Evolutionary conservation across 148 eudicot genomes (phyloP).

Genomic region (Linanthus parryae): DNA sequence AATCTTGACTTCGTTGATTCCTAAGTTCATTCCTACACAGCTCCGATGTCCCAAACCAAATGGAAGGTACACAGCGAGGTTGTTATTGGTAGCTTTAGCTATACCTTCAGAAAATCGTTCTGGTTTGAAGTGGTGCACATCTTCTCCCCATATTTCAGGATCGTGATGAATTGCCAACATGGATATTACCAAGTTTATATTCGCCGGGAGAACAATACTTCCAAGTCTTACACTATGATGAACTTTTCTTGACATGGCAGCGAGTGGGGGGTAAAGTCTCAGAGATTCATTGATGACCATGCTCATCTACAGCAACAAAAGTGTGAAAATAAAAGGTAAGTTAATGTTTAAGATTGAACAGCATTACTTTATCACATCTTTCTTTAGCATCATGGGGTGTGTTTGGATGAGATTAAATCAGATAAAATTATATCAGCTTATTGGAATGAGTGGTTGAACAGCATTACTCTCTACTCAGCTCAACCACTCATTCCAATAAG

Average conservation of each 20-base stretch:
- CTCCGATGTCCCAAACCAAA: conserved; percentile 10
- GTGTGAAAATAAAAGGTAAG: no score
- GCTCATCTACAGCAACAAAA: conserved; percentile 4
- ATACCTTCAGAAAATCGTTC: conserved; percentile 4
- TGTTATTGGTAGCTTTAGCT: conserved; percentile 1
- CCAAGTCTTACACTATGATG: conserved; percentile 6
- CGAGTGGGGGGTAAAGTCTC: conserved; percentile 11
- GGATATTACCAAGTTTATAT: conserved; percentile 1
- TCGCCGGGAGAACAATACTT: neutral
- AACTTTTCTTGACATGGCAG: conserved; percentile 4
- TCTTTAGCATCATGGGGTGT: neutral
- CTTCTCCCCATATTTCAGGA: conserved; percentile 15
- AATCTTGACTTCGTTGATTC: conserved; percentile 8
- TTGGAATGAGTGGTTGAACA: no score
- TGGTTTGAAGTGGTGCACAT: neutral
- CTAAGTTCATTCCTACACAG: conserved; percentile 10
- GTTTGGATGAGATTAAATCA: no score
- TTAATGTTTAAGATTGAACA: neutral
- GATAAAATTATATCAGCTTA: no score
- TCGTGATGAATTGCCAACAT: conserved; percentile 6
- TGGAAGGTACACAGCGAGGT: conserved; percentile 4
- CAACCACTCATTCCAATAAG: no score
- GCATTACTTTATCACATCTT: neutral
- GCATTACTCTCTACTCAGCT: no score
- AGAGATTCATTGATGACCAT: conserved; percentile 7